phyloP scores from a whole-genome alignment of 306 rosid species.

The Casuarina glauca region DNA sequence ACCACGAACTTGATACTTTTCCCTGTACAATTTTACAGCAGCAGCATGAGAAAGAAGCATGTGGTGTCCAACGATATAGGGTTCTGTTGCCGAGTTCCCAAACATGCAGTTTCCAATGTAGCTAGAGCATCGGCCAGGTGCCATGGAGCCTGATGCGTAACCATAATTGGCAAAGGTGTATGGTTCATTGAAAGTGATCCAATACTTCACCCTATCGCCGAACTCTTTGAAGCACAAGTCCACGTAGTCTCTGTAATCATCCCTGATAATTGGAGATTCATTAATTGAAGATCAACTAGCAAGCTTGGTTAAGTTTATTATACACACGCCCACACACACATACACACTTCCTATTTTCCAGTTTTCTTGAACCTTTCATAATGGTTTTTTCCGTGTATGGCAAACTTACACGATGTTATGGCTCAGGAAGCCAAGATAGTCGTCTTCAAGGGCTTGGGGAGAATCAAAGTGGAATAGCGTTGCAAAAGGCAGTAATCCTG shows the following conservation, averaged over 20 bases:
- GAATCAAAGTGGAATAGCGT: slow-evolving; percentile 42
- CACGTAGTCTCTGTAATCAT: slow-evolving; percentile 33
- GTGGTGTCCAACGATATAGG: slow-evolving; percentile 43
- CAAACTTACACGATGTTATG: slow-evolving; percentile 36
- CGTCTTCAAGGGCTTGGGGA: slow-evolving; percentile 45
- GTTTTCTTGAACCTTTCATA: too few species aligned
- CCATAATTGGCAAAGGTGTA: slow-evolving; percentile 21
- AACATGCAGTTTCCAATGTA: slow-evolving; percentile 39
- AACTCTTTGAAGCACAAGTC: slow-evolving; percentile 42
- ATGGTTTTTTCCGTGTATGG: too few species aligned
- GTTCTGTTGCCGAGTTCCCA: slow-evolving; percentile 47
- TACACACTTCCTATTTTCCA: too few species aligned
- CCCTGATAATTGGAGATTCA: slow-evolving; percentile 3
- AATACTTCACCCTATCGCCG: slow-evolving; percentile 44
- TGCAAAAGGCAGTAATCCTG: slow-evolving; percentile 39
- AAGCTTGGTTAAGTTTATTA: too few species aligned
- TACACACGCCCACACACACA: too few species aligned
- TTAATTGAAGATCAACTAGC: neutral
- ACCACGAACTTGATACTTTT: slow-evolving; percentile 36
- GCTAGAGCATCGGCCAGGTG: slow-evolving; percentile 48
- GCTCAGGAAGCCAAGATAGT: slow-evolving; percentile 37
- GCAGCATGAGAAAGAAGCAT: slow-evolving; percentile 41
- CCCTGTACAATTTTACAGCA: slow-evolving; percentile 32
- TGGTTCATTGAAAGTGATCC: slow-evolving; percentile 50
- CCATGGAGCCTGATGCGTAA: slow-evolving; percentile 28